These are phyloP conservation scores for Monsonia emarginata DNA, from an alignment of 441 rosid species.

Conservation along the genomic window DNA sequence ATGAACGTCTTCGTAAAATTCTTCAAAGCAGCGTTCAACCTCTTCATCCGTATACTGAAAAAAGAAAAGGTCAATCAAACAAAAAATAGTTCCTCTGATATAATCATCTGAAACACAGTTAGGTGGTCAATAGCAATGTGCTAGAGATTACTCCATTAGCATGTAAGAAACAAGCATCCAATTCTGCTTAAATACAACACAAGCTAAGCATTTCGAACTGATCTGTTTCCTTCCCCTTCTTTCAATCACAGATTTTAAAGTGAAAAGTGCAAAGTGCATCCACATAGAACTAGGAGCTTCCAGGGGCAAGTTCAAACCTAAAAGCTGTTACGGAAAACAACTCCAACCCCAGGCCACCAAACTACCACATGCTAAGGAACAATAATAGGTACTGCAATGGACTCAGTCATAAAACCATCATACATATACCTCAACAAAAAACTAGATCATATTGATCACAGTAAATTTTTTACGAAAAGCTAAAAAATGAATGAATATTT, in stretches of 20 bases:
- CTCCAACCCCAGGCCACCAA: conserved; percentile 19
- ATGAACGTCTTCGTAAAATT: conserved; percentile 94
- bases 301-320: conserved; percentile 22
- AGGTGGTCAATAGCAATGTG: background rate
- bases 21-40: conserved; percentile 68
- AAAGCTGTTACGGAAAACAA: conserved; percentile 22
- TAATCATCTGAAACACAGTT: background rate
- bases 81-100: conserved; percentile 6
- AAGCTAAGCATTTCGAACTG: background rate
- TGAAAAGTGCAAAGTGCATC: conserved; percentile 15
- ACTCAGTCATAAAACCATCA: conserved; percentile 1
- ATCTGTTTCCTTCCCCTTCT: conserved; percentile 7
- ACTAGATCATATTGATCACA: background rate
- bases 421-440: background rate
- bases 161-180: background rate
- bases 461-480: background rate
- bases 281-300: conserved; percentile 17
- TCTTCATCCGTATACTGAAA: conserved; percentile 87
- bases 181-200: background rate
- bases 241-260: conserved; percentile 7
- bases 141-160: background rate
- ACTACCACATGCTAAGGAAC: conserved; percentile 36
- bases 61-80: conserved; percentile 20
- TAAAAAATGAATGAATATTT: background rate
- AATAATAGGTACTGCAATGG: conserved; percentile 10